These are phyloP conservation scores for Candida gigantensis DNA, from an alignment of 1,139 yeast genomes.

Conservation along the genomic window DNA sequence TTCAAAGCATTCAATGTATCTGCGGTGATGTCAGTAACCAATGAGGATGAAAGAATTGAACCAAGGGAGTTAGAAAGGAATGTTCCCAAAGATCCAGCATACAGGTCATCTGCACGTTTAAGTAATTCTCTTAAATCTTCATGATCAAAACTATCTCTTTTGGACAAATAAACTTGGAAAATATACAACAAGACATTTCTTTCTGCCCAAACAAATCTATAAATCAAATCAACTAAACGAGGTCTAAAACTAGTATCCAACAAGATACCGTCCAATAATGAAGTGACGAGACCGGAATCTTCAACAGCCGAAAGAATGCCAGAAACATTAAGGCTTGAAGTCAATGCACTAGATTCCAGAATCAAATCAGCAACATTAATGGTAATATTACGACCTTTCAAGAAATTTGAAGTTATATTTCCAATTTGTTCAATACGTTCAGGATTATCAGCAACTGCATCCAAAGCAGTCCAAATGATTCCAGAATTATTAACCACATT, in stretches of 20 bases:
- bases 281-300: slow-evolving; percentile 37
- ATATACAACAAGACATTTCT: slow-evolving; percentile 27
- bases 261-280: slow-evolving; percentile 37
- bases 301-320: slow-evolving; percentile 25
- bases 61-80: slow-evolving; percentile 35
- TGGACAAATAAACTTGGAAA: slow-evolving; percentile 26
- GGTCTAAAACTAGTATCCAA: slow-evolving; percentile 39
- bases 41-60: slow-evolving; percentile 30
- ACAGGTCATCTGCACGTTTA: slow-evolving; percentile 23
- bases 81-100: slow-evolving; percentile 25
- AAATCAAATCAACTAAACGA: slow-evolving; percentile 34
- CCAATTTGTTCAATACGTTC: slow-evolving; percentile 29
- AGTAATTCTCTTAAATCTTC: slow-evolving; percentile 10
- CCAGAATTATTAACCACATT: slow-evolving; percentile 37
- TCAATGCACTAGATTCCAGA: slow-evolving; percentile 2
- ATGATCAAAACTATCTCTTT: slow-evolving; percentile 15
- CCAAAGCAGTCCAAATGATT: slow-evolving; percentile 36
- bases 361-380: slow-evolving; percentile 10
- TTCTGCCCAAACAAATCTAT: slow-evolving; percentile 34
- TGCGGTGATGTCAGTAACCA: slow-evolving; percentile 26
- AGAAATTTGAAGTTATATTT: slow-evolving; percentile 29
- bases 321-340: slow-evolving; percentile 24
- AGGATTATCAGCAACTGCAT: slow-evolving; percentile 36
- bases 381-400: slow-evolving; percentile 14
- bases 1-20: slow-evolving; percentile 40